phyloP scores from a whole-genome alignment of 148 eudicot genomes.

The Heliamphora exappendiculata region DNA sequence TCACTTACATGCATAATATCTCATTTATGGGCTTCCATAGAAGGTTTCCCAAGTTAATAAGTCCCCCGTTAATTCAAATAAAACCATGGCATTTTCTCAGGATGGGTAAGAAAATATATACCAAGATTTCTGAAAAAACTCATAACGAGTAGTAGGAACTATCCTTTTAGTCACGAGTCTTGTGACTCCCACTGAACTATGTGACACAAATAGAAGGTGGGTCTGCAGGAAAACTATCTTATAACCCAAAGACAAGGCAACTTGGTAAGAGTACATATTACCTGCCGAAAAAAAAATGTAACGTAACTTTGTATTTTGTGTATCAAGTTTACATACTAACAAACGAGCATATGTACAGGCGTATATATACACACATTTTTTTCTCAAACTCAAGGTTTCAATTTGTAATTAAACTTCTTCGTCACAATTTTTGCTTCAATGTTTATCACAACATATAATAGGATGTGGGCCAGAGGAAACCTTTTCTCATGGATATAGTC shows the following conservation, averaged over 20 bases:
- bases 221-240: too few species aligned
- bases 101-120: background rate
- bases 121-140: background rate
- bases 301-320: background rate
- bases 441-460: background rate
- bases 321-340: background rate
- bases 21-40: background rate
- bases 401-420: background rate
- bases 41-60: background rate
- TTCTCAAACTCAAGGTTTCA: background rate
- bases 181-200: background rate
- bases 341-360: background rate
- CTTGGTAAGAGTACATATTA: too few species aligned
- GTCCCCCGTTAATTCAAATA: background rate
- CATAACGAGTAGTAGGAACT: background rate
- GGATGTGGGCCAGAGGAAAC: slow-evolving; percentile 21
- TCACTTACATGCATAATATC: too few species aligned
- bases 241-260: too few species aligned
- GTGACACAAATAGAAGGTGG: background rate
- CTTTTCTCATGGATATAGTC: slow-evolving; percentile 93
- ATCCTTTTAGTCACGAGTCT: background rate
- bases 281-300: too few species aligned
- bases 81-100: background rate
- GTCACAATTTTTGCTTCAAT: background rate
- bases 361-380: background rate